Conservation (phyloP, 768 basidiomycete species). For the Royoungia palumana region DNA sequence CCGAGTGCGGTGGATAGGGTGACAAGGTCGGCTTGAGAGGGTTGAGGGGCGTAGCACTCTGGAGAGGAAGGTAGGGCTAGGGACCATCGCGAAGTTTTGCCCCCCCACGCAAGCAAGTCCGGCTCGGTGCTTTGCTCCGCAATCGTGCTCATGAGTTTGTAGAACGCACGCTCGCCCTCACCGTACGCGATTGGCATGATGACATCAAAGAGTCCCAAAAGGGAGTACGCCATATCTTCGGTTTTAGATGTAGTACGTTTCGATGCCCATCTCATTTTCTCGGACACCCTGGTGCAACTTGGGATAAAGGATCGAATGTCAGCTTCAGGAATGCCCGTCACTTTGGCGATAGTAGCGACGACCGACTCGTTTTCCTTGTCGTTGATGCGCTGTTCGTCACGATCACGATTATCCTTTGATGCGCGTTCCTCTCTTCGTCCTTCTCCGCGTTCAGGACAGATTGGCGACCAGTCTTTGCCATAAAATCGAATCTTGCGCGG, state of each 20-base stretch:
- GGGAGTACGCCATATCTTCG: constrained; percentile 25
- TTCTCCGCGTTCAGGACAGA: constrained; percentile 13
- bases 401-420: constrained; percentile 4
- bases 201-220: constrained; percentile 23
- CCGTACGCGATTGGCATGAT: constrained; percentile 23
- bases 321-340: constrained; percentile 19
- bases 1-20: constrained; percentile 11
- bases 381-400: constrained; percentile 19
- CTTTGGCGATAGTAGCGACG: constrained; percentile 13
- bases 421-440: constrained; percentile 16
- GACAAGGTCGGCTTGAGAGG: constrained; percentile 9
- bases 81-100: constrained; percentile 24
- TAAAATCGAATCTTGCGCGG: constrained; percentile 24
- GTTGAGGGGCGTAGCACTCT: constrained; percentile 14
- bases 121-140: constrained; percentile 16
- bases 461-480: constrained; percentile 22
- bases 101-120: constrained; percentile 22
- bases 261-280: constrained; percentile 27
- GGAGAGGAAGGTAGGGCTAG: constrained; percentile 23
- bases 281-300: constrained; percentile 14
- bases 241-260: constrained; percentile 19
- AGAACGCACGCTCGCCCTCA: constrained; percentile 21
- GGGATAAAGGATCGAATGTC: constrained; percentile 23
- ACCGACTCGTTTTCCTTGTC: constrained; percentile 22
- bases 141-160: constrained; percentile 19